These are phyloP conservation scores for Bimuria novae-zelandiae DNA, from an alignment of 2,329 filamentous ascomycete genomes.

Conservation along the genomic window DNA sequence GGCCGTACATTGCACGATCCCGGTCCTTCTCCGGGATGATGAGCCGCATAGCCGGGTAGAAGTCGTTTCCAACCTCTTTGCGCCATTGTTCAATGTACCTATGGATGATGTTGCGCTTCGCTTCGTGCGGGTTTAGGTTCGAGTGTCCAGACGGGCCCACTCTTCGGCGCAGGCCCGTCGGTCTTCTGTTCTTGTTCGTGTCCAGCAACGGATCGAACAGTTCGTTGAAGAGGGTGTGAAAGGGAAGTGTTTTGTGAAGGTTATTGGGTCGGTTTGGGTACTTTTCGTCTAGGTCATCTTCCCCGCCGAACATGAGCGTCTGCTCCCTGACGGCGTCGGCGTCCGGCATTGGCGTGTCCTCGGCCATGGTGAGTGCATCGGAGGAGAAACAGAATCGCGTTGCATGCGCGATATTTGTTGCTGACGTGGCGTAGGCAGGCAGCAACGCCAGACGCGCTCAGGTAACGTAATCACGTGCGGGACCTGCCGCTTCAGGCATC, in stretches of 20 bases:
- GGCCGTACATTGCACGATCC: constrained; percentile 87
- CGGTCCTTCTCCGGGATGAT: constrained; percentile 93
- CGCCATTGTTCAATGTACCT: constrained; percentile 88
- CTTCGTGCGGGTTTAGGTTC: constrained; percentile 73
- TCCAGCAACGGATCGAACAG: constrained; percentile 83
- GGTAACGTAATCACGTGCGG: constrained; percentile 11
- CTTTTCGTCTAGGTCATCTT: constrained; percentile 55
- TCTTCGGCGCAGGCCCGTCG: constrained; percentile 61
- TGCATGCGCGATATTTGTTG: background rate
- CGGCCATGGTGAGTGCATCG: constrained; percentile 32
- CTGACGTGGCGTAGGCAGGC: constrained; percentile 8
- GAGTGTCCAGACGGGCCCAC: constrained; percentile 62
- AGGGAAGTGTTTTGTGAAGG: constrained; percentile 75
- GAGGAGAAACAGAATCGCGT: background rate
- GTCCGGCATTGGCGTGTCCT: constrained; percentile 46
- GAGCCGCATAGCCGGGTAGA: constrained; percentile 89
- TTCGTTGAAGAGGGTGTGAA: constrained; percentile 75
- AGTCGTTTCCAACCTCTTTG: constrained; percentile 84
- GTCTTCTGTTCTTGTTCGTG: constrained; percentile 73
- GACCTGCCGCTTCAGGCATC: constrained; percentile 3
- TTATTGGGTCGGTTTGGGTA: constrained; percentile 83
- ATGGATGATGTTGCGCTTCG: constrained; percentile 78
- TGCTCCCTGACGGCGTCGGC: constrained; percentile 53
- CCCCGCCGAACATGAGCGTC: constrained; percentile 54
- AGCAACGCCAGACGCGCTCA: constrained; percentile 9